A percentile compares a stretch with the other conserved stretches of the same genome.
Evolutionary conservation across 2,329 filamentous ascomycete species (phyloP).

Genomic region (Alternaria ethzedia): DNA sequence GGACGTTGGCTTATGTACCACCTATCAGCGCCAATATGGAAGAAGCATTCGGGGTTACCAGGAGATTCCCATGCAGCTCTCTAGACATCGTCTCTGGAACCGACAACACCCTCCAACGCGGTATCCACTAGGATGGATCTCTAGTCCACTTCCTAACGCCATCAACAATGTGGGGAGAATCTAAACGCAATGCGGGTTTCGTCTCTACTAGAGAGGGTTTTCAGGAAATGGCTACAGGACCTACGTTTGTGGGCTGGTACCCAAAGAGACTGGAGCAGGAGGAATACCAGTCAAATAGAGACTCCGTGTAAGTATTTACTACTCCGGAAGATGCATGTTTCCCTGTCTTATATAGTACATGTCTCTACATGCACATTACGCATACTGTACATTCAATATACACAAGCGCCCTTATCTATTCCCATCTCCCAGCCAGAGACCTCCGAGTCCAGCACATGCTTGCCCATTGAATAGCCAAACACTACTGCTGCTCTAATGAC

Average conservation of each 20-base stretch:
- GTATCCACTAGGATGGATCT: not conserved
- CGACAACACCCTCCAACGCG: not conserved
- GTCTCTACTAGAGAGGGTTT: not conserved
- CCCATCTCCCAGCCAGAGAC: not conserved
- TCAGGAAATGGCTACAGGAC: not conserved
- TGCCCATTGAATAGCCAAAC: too few species aligned
- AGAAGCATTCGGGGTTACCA: not conserved
- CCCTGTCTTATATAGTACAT: not conserved
- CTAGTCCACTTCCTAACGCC: not conserved
- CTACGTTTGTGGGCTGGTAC: too few species aligned
- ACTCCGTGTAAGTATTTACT: not conserved
- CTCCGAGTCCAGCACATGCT: too few species aligned
- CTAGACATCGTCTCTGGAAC: not conserved
- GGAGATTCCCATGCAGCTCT: not conserved
- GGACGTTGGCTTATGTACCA: not conserved
- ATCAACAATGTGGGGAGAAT: not conserved
- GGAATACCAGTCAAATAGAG: not conserved
- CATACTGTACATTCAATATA: slow-evolving; percentile 18
- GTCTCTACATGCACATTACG: not conserved
- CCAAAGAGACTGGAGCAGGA: not conserved
- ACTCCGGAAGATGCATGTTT: not conserved
- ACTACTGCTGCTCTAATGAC: slow-evolving; percentile 21
- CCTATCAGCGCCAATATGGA: not conserved
- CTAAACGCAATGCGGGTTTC: not conserved
- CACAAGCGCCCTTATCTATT: not conserved